phyloP scores from a whole-genome alignment of 176 grass and related monocot species.

The maize (Zea mays) region DNA sequence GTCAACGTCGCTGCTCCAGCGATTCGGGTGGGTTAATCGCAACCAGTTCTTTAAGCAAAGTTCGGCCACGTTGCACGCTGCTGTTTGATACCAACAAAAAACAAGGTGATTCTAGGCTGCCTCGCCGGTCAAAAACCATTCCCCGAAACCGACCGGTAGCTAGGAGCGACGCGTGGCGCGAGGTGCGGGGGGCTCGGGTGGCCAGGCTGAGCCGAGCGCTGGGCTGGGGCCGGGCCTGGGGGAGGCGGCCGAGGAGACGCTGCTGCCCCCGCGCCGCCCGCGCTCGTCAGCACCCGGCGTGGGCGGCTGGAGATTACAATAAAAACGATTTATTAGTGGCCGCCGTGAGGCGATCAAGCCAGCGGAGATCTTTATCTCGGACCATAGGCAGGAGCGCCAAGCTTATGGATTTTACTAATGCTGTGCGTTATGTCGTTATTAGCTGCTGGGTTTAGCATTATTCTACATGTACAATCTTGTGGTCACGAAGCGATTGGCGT shows the following conservation, averaged over 20 bases:
- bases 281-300: constrained; percentile 36
- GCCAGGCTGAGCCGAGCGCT: constrained; percentile 16
- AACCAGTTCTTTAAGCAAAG: not conserved
- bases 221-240: not conserved
- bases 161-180: constrained; percentile 27
- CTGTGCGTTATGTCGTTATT: not conserved
- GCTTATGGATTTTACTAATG: not conserved
- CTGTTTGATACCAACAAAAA: too few relatives aligned
- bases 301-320: constrained; percentile 47
- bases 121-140: not conserved
- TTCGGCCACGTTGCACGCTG: too few relatives aligned
- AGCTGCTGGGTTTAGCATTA: not conserved
- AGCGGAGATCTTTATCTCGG: constrained; percentile 19
- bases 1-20: not conserved
- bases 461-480: not conserved
- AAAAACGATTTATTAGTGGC: constrained; percentile 32
- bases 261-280: not conserved
- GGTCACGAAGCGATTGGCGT: not conserved
- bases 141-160: not conserved
- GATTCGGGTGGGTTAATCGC: not conserved
- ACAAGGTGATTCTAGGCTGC: not conserved
- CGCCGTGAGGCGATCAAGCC: not conserved
- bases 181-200: not conserved
- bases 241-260: too few relatives aligned
- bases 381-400: not conserved